phyloP scores from a whole-genome alignment of 345 rosid species.

The Moricandia arvensis region DNA sequence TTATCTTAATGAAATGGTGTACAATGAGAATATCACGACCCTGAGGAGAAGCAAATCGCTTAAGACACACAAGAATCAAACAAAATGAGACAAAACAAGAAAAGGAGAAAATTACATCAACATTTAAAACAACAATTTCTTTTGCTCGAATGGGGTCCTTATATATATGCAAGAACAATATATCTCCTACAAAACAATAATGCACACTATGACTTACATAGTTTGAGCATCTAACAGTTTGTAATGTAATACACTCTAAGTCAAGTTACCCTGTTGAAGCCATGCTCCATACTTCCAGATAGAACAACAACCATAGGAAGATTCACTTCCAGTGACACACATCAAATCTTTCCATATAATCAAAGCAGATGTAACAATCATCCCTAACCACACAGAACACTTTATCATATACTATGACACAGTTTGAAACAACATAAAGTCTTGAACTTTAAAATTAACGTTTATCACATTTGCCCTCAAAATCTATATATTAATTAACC shows the following conservation, averaged over 20 bases:
- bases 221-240: not conserved
- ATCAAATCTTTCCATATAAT: conserved; percentile 75
- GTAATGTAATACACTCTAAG: not conserved
- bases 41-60: conserved; percentile 19
- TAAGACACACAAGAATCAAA: not conserved
- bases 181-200: conserved; percentile 53
- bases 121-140: conserved; percentile 63
- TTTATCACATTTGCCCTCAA: no score
- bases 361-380: conserved; percentile 60
- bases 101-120: conserved; percentile 42
- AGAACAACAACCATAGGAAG: conserved; percentile 73
- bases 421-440: not conserved
- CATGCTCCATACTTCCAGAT: conserved; percentile 82
- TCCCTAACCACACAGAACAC: conserved; percentile 39
- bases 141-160: conserved; percentile 70
- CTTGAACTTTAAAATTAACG: not conserved
- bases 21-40: conserved; percentile 43
- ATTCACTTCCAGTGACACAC: conserved; percentile 67
- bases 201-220: not conserved
- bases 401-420: not conserved
- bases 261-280: conserved; percentile 54
- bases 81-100: not conserved
- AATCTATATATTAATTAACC: no score
- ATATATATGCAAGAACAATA: conserved; percentile 53
- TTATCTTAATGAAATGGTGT: conserved; percentile 40